Percentiles rank a stretch among this genome's conserved stretches.
These are phyloP conservation scores for Danielozyma ontarioensis DNA, from an alignment of 805 yeast species.

Conservation along the genomic window DNA sequence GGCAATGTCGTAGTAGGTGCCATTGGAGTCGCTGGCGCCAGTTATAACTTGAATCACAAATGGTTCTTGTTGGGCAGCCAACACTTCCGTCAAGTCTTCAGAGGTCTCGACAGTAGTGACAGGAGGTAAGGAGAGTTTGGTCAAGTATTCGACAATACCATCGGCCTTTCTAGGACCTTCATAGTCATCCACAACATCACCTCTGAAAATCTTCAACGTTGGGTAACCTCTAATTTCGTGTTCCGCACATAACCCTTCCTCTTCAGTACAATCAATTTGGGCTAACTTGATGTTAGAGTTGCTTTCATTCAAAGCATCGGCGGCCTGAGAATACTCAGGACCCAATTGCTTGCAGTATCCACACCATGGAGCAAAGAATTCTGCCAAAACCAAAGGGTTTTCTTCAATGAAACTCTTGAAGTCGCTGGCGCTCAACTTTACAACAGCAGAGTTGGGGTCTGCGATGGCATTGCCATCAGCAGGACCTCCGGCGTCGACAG, in stretches of 20 bases:
- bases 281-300: constrained; percentile 64
- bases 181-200: constrained; percentile 54
- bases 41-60: constrained; percentile 51
- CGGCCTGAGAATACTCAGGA: constrained; percentile 74
- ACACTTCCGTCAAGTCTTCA: constrained; percentile 45
- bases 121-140: constrained; percentile 76
- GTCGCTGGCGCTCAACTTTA: constrained; percentile 61
- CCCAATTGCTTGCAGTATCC: constrained; percentile 90
- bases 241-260: constrained; percentile 62
- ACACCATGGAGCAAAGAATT: constrained; percentile 97
- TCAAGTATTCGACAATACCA: constrained; percentile 74
- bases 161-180: constrained; percentile 80
- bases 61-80: constrained; percentile 44
- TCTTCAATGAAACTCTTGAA: constrained; percentile 62
- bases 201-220: constrained; percentile 71
- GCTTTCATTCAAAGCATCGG: constrained; percentile 49
- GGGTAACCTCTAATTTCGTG: constrained; percentile 80
- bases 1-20: constrained; percentile 62
- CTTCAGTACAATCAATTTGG: constrained; percentile 81
- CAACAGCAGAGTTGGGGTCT: constrained; percentile 81
- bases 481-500: constrained; percentile 33
- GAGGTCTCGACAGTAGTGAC: constrained; percentile 38
- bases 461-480: constrained; percentile 62
- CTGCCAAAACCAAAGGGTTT: constrained; percentile 78
- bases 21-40: constrained; percentile 35